A percentile compares a stretch with the other conserved stretches of the same genome.
These are phyloP conservation scores for Taphrina confusa DNA, from an alignment of 1,139 yeast genomes.

Conservation along the genomic window DNA sequence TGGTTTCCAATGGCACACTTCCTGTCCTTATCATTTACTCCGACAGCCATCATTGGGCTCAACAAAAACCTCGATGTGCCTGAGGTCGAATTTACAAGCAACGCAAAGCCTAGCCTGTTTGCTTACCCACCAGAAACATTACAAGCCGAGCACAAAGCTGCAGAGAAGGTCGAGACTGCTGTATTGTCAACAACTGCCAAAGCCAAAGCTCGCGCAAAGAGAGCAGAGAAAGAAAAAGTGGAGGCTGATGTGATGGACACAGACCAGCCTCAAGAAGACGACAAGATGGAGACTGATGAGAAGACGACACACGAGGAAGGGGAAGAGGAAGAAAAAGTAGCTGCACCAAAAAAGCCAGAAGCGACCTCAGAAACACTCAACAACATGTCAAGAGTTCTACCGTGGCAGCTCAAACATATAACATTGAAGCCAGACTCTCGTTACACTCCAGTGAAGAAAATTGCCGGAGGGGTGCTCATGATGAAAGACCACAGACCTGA, in stretches of 20 bases:
- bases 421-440: conserved; percentile 75
- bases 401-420: conserved; percentile 83
- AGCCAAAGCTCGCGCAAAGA: conserved; percentile 88
- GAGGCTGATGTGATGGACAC: conserved; percentile 48
- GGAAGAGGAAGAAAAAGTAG: conserved; percentile 40
- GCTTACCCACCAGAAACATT: conserved; percentile 89
- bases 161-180: conserved; percentile 89
- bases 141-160: conserved; percentile 75
- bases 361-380: conserved; percentile 50
- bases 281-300: conserved; percentile 43
- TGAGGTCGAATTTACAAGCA: conserved; percentile 75
- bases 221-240: conserved; percentile 55
- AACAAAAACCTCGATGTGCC: conserved; percentile 85
- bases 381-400: conserved; percentile 85
- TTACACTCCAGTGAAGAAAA: conserved; percentile 76
- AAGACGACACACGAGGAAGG: conserved; percentile 40
- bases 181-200: conserved; percentile 89
- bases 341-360: conserved; percentile 44
- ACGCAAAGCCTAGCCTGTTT: conserved; percentile 74
- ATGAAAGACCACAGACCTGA: conserved; percentile 70
- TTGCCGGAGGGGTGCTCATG: conserved; percentile 65
- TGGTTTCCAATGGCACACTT: conserved; percentile 98
- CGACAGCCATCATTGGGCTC: conserved; percentile 87
- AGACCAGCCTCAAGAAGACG: conserved; percentile 49
- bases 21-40: conserved; percentile 84